Evolutionary conservation across 2,329 filamentous ascomycete species (phyloP).

Genomic region (Setomelanomma holmii): DNA sequence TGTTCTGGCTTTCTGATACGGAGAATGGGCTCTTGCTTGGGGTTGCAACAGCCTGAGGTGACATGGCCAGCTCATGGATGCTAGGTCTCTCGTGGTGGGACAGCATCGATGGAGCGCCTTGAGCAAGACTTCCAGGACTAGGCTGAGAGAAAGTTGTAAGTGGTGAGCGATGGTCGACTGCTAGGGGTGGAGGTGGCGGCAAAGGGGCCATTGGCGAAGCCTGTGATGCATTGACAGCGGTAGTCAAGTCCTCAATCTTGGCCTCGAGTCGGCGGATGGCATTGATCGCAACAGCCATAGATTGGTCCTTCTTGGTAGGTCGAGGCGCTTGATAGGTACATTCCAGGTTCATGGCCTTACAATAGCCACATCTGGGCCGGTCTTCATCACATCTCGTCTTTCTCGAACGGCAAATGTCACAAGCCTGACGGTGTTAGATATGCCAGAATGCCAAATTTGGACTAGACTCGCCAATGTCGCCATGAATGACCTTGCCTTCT

Average conservation of each 20-base stretch:
- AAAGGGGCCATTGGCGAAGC: conserved; percentile 9
- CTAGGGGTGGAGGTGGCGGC: conserved; percentile 12
- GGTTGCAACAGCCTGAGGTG: conserved; percentile 35
- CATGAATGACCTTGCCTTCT: conserved; percentile 47
- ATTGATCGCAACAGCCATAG: conserved; percentile 62
- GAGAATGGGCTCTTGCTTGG: conserved; percentile 32
- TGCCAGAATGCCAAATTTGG: neutral
- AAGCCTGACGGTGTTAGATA: conserved; percentile 50
- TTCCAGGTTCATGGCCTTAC: conserved; percentile 56
- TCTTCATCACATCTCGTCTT: conserved; percentile 65
- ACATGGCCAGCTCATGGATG: conserved; percentile 31
- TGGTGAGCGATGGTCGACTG: conserved; percentile 36
- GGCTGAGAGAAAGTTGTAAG: conserved; percentile 35
- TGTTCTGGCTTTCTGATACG: conserved; percentile 22
- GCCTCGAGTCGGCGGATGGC: conserved; percentile 61
- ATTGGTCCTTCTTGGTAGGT: conserved; percentile 62
- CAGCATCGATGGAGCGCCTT: conserved; percentile 10
- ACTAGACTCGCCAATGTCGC: conserved; percentile 37
- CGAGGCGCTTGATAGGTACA: conserved; percentile 63
- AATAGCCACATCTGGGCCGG: conserved; percentile 59
- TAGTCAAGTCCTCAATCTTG: conserved; percentile 59
- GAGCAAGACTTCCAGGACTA: conserved; percentile 29
- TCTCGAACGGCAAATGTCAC: conserved; percentile 61
- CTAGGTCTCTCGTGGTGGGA: conserved; percentile 26
- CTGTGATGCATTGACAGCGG: conserved; percentile 38